Evolutionary conservation across 2,329 filamentous ascomycete genomes (phyloP).

Genomic region (Aphanocladium album): DNA sequence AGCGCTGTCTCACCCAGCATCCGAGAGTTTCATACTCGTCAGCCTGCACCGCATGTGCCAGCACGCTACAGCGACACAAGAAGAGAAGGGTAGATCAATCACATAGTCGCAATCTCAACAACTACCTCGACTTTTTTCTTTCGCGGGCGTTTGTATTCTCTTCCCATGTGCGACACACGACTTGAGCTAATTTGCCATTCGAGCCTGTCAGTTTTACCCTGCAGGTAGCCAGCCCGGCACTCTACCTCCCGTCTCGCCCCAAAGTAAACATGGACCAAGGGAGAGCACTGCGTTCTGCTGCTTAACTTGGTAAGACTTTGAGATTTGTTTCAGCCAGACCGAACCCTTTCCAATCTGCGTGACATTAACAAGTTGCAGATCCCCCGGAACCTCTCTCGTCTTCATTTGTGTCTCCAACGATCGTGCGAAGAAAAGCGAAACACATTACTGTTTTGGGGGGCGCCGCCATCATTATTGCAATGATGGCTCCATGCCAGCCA

Average conservation of each 20-base stretch:
- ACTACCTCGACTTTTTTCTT: too few species aligned
- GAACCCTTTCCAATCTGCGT: not conserved
- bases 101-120: not conserved
- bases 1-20: not conserved
- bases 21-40: not conserved
- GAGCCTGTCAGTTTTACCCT: too few species aligned
- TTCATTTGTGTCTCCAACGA: not conserved
- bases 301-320: not conserved
- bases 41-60: not conserved
- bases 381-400: not conserved
- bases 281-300: not conserved
- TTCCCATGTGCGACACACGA: too few species aligned
- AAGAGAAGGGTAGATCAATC: too few species aligned
- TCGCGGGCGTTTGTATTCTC: too few species aligned
- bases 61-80: too few species aligned
- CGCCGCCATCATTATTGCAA: not conserved
- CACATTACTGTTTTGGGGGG: not conserved
- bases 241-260: too few species aligned
- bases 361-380: not conserved
- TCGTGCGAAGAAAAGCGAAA: not conserved
- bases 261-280: too few species aligned
- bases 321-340: not conserved
- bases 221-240: too few species aligned
- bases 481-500: not conserved
- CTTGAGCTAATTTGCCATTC: too few species aligned